A percentile compares a stretch with the other conserved stretches of the same genome.
phyloP scores from a whole-genome alignment of 495 filamentous ascomycete species.

The Aspergillus bertholletiae region DNA sequence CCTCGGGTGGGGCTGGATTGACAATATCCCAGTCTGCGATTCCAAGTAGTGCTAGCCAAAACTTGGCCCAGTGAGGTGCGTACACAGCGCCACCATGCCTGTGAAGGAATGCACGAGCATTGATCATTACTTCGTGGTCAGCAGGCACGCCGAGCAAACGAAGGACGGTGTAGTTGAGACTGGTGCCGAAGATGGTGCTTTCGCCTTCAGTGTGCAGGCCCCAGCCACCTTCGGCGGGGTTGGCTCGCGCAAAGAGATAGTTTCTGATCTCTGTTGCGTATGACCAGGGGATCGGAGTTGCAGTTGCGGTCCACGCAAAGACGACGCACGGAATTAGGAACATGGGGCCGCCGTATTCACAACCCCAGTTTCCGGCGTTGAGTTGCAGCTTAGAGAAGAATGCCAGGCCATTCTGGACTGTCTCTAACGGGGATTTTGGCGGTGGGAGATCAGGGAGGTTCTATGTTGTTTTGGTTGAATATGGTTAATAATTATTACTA shows the following conservation, averaged over 20 bases:
- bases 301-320: slow-evolving; percentile 13
- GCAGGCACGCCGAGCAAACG: slow-evolving; percentile 72
- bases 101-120: slow-evolving; percentile 64
- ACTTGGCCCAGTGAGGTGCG: slow-evolving; percentile 80
- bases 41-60: slow-evolving; percentile 71
- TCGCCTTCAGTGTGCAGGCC: slow-evolving; percentile 74
- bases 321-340: slow-evolving; percentile 11
- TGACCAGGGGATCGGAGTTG: slow-evolving; percentile 5
- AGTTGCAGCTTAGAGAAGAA: slow-evolving; percentile 10
- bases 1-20: slow-evolving; percentile 71
- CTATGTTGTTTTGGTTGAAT: no score
- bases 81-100: slow-evolving; percentile 67
- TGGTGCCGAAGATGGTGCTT: slow-evolving; percentile 73
- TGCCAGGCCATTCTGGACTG: slow-evolving; percentile 1
- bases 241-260: slow-evolving; percentile 27
- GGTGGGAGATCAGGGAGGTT: slow-evolving; percentile 3
- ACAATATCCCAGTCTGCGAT: slow-evolving; percentile 67
- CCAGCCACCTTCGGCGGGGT: slow-evolving; percentile 75
- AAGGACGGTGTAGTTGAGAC: slow-evolving; percentile 70
- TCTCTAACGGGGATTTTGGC: not conserved
- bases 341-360: slow-evolving; percentile 11
- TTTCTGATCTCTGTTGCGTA: slow-evolving; percentile 6
- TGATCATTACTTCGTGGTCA: slow-evolving; percentile 68
- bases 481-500: no score
- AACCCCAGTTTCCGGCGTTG: slow-evolving; percentile 6